A percentile compares a stretch with the other conserved stretches of the same genome.
These are phyloP conservation scores for Russula sp. DNA, from an alignment of 768 basidiomycete species.

Conservation along the genomic window DNA sequence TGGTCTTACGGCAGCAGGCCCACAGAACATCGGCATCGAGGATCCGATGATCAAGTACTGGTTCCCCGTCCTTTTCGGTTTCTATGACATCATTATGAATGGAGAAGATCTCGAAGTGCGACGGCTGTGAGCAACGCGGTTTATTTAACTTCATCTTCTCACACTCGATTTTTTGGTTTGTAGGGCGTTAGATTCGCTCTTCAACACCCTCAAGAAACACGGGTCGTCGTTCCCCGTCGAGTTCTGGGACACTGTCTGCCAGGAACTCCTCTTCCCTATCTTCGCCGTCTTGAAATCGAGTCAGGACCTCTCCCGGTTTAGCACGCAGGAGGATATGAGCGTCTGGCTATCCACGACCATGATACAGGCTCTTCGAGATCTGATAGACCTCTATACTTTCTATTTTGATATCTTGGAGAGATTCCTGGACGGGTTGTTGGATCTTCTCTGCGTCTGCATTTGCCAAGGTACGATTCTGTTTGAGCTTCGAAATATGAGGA, in stretches of 20 bases:
- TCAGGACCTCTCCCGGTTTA: constrained; percentile 88
- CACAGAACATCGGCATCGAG: constrained; percentile 41
- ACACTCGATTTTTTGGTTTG: constrained; percentile 8
- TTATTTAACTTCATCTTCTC: background rate
- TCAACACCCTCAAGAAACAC: constrained; percentile 86
- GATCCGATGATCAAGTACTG: constrained; percentile 95
- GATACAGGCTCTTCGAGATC: constrained; percentile 93
- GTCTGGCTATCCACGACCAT: constrained; percentile 99
- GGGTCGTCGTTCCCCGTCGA: constrained; percentile 79
- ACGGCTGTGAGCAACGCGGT: constrained; percentile 59
- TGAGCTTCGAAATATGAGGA: background rate
- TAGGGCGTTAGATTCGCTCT: constrained; percentile 95
- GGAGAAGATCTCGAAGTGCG: constrained; percentile 98
- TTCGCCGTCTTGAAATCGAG: constrained; percentile 93
- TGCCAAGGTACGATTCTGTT: constrained; percentile 73
- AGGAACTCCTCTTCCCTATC: constrained; percentile 95
- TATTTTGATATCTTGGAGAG: constrained; percentile 89
- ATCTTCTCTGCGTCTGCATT: constrained; percentile 91
- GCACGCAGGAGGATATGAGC: constrained; percentile 97
- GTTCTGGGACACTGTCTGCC: constrained; percentile 98
- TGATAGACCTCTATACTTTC: constrained; percentile 93
- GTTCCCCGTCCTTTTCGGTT: constrained; percentile 95
- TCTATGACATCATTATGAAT: constrained; percentile 99
- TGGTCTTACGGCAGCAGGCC: constrained; percentile 30
- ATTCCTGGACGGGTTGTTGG: constrained; percentile 88